Conservation (phyloP, 345 rosid genomes). For the Dipteronia dyeriana region DNA sequence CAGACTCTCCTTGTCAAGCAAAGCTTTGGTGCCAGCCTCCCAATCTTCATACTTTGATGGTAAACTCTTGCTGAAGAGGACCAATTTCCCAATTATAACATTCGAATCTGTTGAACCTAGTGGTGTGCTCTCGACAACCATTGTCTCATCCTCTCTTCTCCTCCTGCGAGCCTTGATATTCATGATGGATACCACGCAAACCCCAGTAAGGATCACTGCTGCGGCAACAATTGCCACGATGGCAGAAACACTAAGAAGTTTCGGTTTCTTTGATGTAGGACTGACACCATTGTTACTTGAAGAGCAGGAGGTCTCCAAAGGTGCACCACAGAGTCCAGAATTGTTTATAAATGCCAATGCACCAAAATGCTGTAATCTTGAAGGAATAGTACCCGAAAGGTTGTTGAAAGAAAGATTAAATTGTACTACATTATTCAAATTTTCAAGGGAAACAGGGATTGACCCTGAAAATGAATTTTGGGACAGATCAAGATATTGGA, state of each 20-base stretch:
- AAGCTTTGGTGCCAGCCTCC: conserved; percentile 89
- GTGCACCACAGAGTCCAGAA: conserved; percentile 72
- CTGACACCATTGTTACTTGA: conserved; percentile 29
- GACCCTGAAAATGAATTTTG: conserved; percentile 67
- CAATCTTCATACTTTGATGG: conserved; percentile 97
- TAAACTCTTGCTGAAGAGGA: conserved; percentile 86
- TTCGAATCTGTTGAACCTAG: conserved; percentile 65
- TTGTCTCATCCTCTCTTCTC: conserved; percentile 43
- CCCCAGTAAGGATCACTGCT: conserved; percentile 79
- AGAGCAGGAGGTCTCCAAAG: conserved; percentile 64
- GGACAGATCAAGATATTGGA: conserved; percentile 69
- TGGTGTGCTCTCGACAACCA: conserved; percentile 77
- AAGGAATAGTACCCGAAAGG: conserved; percentile 76
- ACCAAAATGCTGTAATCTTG: conserved; percentile 56
- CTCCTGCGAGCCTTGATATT: conserved; percentile 73
- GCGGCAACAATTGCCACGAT: conserved; percentile 86
- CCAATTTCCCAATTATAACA: conserved; percentile 84
- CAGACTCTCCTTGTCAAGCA: conserved; percentile 84
- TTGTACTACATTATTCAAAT: conserved; percentile 43
- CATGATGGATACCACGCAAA: conserved; percentile 75
- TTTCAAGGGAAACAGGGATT: conserved; percentile 73
- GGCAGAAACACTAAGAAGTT: conserved; percentile 68
- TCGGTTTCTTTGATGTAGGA: conserved; percentile 37
- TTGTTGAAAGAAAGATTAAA: conserved; percentile 79
- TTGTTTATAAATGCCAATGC: conserved; percentile 73